Base-by-base conservation (phyloP, 352 stramenopile species). In the Bremia lactucae region DNA sequence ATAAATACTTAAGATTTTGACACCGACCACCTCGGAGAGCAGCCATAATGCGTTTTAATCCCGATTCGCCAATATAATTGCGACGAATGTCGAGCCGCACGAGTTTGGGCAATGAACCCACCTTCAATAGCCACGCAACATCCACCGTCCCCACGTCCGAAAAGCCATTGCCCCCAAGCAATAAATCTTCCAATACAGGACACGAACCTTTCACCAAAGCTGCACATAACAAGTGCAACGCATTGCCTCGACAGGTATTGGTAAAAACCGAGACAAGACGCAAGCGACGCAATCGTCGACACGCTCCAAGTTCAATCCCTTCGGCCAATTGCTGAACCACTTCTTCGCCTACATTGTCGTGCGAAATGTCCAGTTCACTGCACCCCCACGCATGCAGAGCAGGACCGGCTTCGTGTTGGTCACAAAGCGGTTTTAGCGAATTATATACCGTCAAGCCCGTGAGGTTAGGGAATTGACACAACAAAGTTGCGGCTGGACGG, bases 41-140 rank as follows among this genome's bases (percentile, higher is more conserved):
- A 6, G 62, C 59, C 72, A 84, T 86, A 37, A 88, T 77, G 14
- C 71, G 63, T 51, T 82, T 83, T 8, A 88, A 46, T 2, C 76
- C 76, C 11, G 70, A 76, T 55, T 89, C 77, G 31, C 73, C 73
- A 48, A 89, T 78, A 59, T 83, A 89, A 53, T 89, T 89, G 50
- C 77, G 73, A 14, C 77, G 73, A 39, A 89, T 65, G 31, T 89
- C 73, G 21, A 89, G 62, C 0, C 77, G 72, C 33, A 57, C 52
- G 24, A 89, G 63, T 43, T 84, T 78, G 2, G 77, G 77, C 21
- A 85, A 46, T 24, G 67, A 78, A 3, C 73, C 73, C 6, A 69
- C 57, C 42, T 67, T 69, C n/a, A 89, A 50, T 25, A 89, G 44
- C 61, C 69, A 78, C 28, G 74, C 76, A 31, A 89, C 63, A 47